Evolutionary conservation across 345 rosid species (phyloP), one percentile per base, ranked within the genome.

Genomic region (Boechera stricta): DNA sequence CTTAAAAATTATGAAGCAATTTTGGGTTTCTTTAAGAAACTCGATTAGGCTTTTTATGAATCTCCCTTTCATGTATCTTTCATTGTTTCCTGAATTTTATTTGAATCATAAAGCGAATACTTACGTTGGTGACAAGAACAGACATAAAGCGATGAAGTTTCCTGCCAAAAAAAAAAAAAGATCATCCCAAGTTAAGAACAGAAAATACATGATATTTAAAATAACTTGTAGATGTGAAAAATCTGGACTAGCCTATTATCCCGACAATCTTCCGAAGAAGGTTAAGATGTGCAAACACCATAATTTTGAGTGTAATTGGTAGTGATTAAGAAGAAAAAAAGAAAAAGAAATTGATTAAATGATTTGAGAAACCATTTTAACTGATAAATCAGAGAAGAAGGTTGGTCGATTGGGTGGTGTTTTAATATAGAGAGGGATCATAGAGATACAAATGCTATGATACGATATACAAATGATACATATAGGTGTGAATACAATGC

Each of bases 101-200:
- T 9, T 28, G 31, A 31, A 41, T 18, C 24, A 5, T 18, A 58
- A 44, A 48, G 35, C 0, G 2, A 51, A 54, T 45, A 74, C 97
- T 87, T 88, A 91, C 98, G 76, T 81, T 2, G 98, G 98, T 15
- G 97, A 94, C 64, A 91, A 69, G 85, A 94, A 94, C 83, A 91
- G 53, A 81, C 84, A 82, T 68, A 92, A 82, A 4, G 98, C 81
- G 81, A 91, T 90, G 67, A 77, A 59, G 65, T 94, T 94, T 52
- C 98, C 98, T 94, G 90, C 67, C 82, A 78, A 21, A 21, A 21
- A 21, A 21, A 21, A 21, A 21, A 35, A 28, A 63, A 1, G 44
- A 71, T 64, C 64, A 75, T 39, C 38, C 1, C 5, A 48, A 29
- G 44, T 49, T 47, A 58, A 58, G 38, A 18, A 72, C 29, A 13